phyloP scores from a whole-genome alignment of 2,329 filamentous ascomycete genomes.

The Cytospora leucostoma region DNA sequence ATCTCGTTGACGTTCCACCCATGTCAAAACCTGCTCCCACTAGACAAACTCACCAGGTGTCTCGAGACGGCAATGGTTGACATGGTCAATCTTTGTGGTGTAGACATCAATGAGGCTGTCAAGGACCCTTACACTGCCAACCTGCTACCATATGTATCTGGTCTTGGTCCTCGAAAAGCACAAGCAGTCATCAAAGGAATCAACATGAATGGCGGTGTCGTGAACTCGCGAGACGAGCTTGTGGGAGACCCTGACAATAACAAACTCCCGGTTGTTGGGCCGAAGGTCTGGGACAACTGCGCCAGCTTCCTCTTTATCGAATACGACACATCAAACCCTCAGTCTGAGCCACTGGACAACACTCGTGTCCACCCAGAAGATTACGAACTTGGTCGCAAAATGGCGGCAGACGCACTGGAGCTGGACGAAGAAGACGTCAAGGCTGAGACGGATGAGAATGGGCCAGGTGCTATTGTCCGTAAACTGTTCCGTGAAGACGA shows the following conservation, averaged over 20 bases:
- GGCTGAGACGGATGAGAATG: conserved; percentile 87
- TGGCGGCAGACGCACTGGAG: conserved; percentile 95
- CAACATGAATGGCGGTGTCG: conserved; percentile 83
- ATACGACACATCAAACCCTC: conserved; percentile 78
- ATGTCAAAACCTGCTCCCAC: conserved; percentile 83
- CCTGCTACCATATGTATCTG: conserved; percentile 86
- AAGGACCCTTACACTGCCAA: conserved; percentile 80
- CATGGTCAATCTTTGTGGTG: conserved; percentile 95
- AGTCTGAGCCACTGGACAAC: conserved; percentile 91
- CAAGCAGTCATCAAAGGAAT: conserved; percentile 84
- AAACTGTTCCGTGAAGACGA: conserved; percentile 94
- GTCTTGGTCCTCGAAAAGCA: conserved; percentile 89
- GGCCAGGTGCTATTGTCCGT: conserved; percentile 84
- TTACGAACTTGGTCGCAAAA: conserved; percentile 96
- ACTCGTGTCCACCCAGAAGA: conserved; percentile 98
- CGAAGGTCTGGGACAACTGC: conserved; percentile 93
- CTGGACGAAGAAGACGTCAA: conserved; percentile 98
- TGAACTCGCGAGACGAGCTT: conserved; percentile 82
- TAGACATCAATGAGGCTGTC: conserved; percentile 92
- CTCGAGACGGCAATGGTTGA: conserved; percentile 98
- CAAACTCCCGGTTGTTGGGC: conserved; percentile 77
- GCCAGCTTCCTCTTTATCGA: conserved; percentile 92
- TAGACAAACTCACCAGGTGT: conserved; percentile 82
- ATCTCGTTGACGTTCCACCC: conserved; percentile 85
- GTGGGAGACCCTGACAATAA: conserved; percentile 83